Evolutionary conservation across 371 early-diverging fungal genomes (phyloP).

Genomic region (Mortierella sp.): DNA sequence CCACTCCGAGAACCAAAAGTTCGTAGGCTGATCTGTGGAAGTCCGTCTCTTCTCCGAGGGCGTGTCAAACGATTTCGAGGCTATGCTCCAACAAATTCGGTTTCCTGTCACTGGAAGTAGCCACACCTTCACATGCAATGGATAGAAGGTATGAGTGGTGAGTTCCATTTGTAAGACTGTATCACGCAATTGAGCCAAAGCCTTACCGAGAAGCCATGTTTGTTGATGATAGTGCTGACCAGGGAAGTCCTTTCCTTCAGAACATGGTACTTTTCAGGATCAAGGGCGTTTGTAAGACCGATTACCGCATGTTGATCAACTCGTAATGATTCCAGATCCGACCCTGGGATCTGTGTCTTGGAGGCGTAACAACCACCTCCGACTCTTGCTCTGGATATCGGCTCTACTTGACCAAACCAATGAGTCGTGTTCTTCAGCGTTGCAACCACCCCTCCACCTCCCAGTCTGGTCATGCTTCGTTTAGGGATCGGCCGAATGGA

Average conservation of each 20-base stretch:
- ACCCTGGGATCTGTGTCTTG: conserved; percentile 14
- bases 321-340: conserved; percentile 23
- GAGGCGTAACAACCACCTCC: background rate
- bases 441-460: background rate
- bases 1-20: conserved; percentile 41
- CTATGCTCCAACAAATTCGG: conserved; percentile 22
- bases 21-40: background rate
- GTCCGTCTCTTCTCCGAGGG: conserved; percentile 6
- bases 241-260: conserved; percentile 20
- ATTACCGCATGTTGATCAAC: conserved; percentile 42
- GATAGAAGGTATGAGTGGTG: too few species aligned
- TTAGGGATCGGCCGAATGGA: conserved; percentile 9
- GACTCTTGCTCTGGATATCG: too few species aligned
- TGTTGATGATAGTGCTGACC: conserved; percentile 14
- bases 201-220: conserved; percentile 27
- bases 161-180: too few species aligned
- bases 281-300: conserved; percentile 22
- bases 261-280: conserved; percentile 28
- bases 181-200: too few species aligned
- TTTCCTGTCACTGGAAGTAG: conserved; percentile 19
- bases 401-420: background rate
- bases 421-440: conserved; percentile 4
- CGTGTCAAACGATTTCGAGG: conserved; percentile 11
- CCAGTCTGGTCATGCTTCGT: background rate
- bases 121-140: too few species aligned